Conservation (phyloP, 192 early-diverging fungal genomes). For the Irineochytrium annulatum region DNA sequence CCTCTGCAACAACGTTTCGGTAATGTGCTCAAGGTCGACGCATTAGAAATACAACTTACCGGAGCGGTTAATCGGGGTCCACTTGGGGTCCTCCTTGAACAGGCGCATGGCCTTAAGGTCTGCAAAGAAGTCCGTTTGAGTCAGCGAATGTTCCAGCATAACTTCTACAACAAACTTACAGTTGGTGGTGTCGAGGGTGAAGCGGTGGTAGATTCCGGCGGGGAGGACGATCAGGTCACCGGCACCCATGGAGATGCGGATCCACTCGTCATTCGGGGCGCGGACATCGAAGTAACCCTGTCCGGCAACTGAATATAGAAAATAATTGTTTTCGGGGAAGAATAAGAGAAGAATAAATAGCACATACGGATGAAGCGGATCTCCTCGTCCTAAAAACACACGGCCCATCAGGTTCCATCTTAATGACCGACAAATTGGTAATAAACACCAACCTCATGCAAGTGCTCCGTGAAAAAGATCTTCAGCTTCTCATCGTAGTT, state of each 20-base stretch:
- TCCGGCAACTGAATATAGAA: constrained; percentile 61
- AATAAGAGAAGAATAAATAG: not conserved
- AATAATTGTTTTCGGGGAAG: not conserved
- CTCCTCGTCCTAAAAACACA: constrained; percentile 99
- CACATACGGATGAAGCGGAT: constrained; percentile 71
- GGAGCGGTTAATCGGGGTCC: constrained; percentile 24
- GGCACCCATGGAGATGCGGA: constrained; percentile 70
- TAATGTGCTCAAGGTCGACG: too few relatives aligned
- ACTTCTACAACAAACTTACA: constrained; percentile 17
- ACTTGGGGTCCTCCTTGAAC: constrained; percentile 44
- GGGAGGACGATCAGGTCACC: constrained; percentile 90
- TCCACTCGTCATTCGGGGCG: constrained; percentile 65
- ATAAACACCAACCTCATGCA: constrained; percentile 11
- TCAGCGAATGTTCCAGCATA: not conserved
- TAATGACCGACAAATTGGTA: not conserved
- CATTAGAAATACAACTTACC: too few relatives aligned
- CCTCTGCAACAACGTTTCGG: too few relatives aligned
- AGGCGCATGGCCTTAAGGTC: constrained; percentile 79
- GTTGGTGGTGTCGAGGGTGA: constrained; percentile 83
- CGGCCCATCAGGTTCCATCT: too few relatives aligned
- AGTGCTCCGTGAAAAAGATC: constrained; percentile 82
- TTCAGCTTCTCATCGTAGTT: constrained; percentile 92
- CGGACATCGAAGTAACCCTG: constrained; percentile 84
- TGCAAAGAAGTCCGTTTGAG: not conserved
- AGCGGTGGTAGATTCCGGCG: constrained; percentile 94